Percentiles rank a stretch among this genome's conserved stretches.
These are phyloP conservation scores for Carpinus fangiana DNA, from an alignment of 306 rosid genomes.

Conservation along the genomic window DNA sequence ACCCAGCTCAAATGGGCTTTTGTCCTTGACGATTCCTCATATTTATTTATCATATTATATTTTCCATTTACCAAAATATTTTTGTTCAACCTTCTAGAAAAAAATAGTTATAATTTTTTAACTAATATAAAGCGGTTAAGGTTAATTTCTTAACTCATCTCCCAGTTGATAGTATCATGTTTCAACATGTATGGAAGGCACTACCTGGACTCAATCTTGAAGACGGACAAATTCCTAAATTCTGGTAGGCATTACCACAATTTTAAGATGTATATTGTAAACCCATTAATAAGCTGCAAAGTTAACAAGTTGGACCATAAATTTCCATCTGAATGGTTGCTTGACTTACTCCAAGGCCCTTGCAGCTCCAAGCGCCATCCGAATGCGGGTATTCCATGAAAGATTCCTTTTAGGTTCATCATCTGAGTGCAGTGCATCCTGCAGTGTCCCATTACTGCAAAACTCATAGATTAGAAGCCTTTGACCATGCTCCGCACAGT, in stretches of 20 bases:
- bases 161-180: background rate
- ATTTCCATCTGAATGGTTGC: conserved; percentile 12
- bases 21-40: background rate
- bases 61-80: background rate
- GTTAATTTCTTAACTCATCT: background rate
- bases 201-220: background rate
- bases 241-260: background rate
- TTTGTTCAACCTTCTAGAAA: background rate
- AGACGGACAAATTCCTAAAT: background rate
- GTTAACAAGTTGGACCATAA: background rate
- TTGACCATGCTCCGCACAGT: conserved; percentile 94
- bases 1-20: background rate
- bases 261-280: background rate
- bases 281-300: conserved; percentile 9
- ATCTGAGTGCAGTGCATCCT: conserved; percentile 76
- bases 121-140: background rate
- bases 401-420: conserved; percentile 62
- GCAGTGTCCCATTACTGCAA: conserved; percentile 79
- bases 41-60: background rate
- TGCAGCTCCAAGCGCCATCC: conserved; percentile 94
- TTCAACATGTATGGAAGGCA: background rate
- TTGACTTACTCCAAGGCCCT: conserved; percentile 94
- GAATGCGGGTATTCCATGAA: conserved; percentile 82
- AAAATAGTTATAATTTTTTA: background rate
- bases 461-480: conserved; percentile 91